phyloP scores from a whole-genome alignment of 371 early-diverging fungal species.

The Sporodiniella umbellata region DNA sequence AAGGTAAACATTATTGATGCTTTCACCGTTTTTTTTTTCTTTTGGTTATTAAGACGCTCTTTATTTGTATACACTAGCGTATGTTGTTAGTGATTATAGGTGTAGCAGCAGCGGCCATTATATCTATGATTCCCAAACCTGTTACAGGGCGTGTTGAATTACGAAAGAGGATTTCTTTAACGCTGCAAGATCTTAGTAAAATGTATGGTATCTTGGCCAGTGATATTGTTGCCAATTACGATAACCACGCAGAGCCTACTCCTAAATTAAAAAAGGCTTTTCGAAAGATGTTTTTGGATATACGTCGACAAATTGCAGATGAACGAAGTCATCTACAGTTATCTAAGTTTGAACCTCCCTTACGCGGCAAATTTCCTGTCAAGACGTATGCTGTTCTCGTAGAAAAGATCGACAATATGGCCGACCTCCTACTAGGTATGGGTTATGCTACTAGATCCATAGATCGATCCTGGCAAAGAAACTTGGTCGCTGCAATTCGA shows the following conservation, averaged over 20 bases:
- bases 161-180: constrained; percentile 37
- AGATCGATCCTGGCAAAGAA: constrained; percentile 20
- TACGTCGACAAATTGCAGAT: constrained; percentile 42
- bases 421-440: constrained; percentile 39
- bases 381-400: constrained; percentile 24
- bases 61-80: constrained; percentile 21
- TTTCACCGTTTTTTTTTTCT: too few relatives aligned
- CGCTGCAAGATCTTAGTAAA: constrained; percentile 35
- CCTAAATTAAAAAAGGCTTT: constrained; percentile 28
- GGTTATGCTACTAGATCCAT: constrained; percentile 19
- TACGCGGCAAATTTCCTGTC: constrained; percentile 40
- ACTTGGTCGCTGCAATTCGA: constrained; percentile 17
- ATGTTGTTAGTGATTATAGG: constrained; percentile 38
- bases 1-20: too few relatives aligned
- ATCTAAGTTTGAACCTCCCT: constrained; percentile 36
- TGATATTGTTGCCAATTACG: constrained; percentile 5
- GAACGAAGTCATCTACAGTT: constrained; percentile 30
- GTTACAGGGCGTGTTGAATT: constrained; percentile 40
- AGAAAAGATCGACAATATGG: constrained; percentile 42
- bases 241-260: constrained; percentile 12
- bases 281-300: constrained; percentile 26
- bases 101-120: constrained; percentile 30
- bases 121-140: constrained; percentile 35
- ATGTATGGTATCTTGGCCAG: constrained; percentile 33
- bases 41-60: too few relatives aligned